Evolutionary conservation across 2,329 filamentous ascomycete genomes (phyloP), one percentile per base, ranked within the genome.

Genomic region (Beauveria brongniartii): DNA sequence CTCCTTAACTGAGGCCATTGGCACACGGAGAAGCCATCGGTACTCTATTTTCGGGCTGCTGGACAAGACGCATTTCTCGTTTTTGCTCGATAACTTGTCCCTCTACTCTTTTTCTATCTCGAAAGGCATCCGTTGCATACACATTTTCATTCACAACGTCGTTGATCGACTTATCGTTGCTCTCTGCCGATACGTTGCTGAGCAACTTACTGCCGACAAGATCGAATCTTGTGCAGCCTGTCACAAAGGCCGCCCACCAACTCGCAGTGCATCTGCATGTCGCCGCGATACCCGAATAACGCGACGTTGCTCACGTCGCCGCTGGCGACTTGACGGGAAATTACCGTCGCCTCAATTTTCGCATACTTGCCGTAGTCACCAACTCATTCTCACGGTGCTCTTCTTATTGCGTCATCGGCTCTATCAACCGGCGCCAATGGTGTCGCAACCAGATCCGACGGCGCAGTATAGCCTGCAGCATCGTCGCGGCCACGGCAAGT

Each of bases 391-490:
- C 20, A 28, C 41, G 22, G 50, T 24, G 58, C 50, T 48, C 43
- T 47, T 41, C 30, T 12, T 20, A 44, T n/a, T 43, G 34, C 55
- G 46, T 40, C 43, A 47, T 54, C 43, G 43, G 20, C 50, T 44
- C 50, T 54, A 12, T 10, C 20, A n/a, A 34, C 34, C 56, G 40
- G 56, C 26, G 52, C 56, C 34, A 43, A 87, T 87, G 84, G 83
- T 87, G 72, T 87, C 84, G 71, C 84, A 85, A 74, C 78, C 82
- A 68, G 82, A 86, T 64, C 75, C 72, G 28, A 57, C 59, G 12
- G 59, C 54, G 53, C 59, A 61, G 40, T 53, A 61, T 28, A 57
- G 26, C 47, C 52, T 61, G 8, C 52, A 61, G 43, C 66, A 68
- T 59, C 58, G 65, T 40, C 73, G 63, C 71, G 76, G 62, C 74